These are phyloP conservation scores for Setaria italica DNA, from an alignment of 202 grass and related monocot species.

Conservation along the genomic window DNA sequence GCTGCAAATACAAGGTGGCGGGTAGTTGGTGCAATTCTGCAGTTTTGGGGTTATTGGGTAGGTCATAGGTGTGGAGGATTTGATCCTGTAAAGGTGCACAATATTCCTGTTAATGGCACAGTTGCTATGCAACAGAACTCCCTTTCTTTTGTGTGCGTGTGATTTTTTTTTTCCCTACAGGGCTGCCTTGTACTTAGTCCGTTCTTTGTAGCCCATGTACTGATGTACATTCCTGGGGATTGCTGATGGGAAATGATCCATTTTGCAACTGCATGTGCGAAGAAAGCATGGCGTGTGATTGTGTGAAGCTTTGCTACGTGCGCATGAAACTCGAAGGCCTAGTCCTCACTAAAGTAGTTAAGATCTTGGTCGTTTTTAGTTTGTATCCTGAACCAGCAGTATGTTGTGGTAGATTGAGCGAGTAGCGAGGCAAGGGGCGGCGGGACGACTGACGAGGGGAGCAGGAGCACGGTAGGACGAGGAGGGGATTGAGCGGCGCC, in stretches of 20 bases:
- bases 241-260: not conserved
- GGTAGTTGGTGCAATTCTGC: conserved; percentile 3
- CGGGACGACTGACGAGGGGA: too few species aligned
- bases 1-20: conserved; percentile 11
- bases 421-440: too few species aligned
- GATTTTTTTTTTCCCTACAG: not conserved
- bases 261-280: conserved; percentile 4
- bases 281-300: not conserved
- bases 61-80: not conserved
- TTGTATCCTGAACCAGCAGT: too few species aligned
- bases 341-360: too few species aligned
- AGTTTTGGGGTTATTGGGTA: not conserved
- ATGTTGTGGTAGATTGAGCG: too few species aligned
- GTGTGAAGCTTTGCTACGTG: not conserved
- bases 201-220: not conserved
- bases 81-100: not conserved
- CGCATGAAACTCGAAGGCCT: too few species aligned
- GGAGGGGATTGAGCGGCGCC: too few species aligned
- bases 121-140: conserved; percentile 8
- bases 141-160: not conserved
- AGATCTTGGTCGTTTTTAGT: too few species aligned
- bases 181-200: conserved; percentile 35
- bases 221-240: not conserved
- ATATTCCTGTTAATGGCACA: not conserved
- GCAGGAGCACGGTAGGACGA: too few species aligned